phyloP scores from a whole-genome alignment of 768 basidiomycete genomes.

The Lyophyllum shimeji region DNA sequence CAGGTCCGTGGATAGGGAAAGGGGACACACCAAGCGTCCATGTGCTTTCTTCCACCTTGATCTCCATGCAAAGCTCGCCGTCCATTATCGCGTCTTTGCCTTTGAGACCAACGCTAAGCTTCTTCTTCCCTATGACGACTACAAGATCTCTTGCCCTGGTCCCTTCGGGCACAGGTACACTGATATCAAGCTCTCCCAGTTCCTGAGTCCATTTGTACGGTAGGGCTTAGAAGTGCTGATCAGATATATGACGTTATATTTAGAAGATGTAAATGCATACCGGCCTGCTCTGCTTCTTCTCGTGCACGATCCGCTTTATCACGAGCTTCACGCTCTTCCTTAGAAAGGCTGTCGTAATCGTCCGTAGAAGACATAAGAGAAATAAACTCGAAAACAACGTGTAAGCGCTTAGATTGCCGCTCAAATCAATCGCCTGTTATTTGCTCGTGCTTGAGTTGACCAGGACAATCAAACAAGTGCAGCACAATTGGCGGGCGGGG shows the following conservation, averaged over 20 bases:
- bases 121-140: constrained; percentile 78
- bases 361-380: constrained; percentile 32
- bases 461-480: constrained; percentile 9
- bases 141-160: constrained; percentile 77
- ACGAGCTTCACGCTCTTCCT: constrained; percentile 70
- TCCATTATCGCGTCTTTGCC: constrained; percentile 80
- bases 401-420: constrained; percentile 5
- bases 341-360: constrained; percentile 74
- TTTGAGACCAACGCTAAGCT: constrained; percentile 81
- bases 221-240: constrained; percentile 50
- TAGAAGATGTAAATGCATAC: constrained; percentile 42
- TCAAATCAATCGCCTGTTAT: constrained; percentile 4
- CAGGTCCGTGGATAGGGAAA: background rate
- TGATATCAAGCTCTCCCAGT: constrained; percentile 81
- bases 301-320: constrained; percentile 69
- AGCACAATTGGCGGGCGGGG: background rate
- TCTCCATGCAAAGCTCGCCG: constrained; percentile 91
- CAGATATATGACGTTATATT: constrained; percentile 22
- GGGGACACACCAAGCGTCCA: constrained; percentile 85
- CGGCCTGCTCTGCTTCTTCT: constrained; percentile 81
- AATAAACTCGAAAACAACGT: constrained; percentile 10
- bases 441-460: constrained; percentile 9
- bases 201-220: constrained; percentile 94
- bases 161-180: constrained; percentile 82
- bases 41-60: constrained; percentile 95